Conservation (phyloP, 164 flowering plant species). For the Piper betle region DNA sequence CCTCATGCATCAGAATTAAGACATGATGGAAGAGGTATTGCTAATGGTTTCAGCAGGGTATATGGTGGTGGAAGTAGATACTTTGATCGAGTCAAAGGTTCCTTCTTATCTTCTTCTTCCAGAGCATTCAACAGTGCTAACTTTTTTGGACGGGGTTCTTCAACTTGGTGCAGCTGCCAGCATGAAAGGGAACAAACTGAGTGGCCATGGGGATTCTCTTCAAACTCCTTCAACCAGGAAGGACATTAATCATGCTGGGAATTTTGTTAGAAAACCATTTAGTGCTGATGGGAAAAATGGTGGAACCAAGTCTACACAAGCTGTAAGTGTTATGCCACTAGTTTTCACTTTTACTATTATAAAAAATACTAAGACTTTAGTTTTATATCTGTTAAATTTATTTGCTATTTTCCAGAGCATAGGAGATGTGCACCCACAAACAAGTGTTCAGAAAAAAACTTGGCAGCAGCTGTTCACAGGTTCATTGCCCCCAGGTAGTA, state of each 20-base stretch:
- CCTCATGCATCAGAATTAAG: constrained; percentile 28
- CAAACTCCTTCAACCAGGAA: constrained; percentile 31
- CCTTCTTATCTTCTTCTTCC: constrained; percentile 67
- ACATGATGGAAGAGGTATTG: constrained; percentile 27
- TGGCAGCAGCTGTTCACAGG: constrained; percentile 92
- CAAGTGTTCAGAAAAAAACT: constrained; percentile 50
- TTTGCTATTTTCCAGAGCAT: constrained; percentile 24
- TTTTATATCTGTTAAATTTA: neutral
- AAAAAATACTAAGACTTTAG: too few relatives aligned
- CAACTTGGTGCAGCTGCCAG: constrained; percentile 20
- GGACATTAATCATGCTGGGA: constrained; percentile 35
- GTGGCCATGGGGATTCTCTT: constrained; percentile 6
- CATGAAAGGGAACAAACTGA: constrained; percentile 28
- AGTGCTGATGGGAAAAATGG: constrained; percentile 44
- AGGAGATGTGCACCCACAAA: constrained; percentile 28
- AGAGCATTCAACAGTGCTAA: constrained; percentile 61
- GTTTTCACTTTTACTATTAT: neutral
- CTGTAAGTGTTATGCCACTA: constrained; percentile 36
- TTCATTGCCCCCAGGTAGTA: constrained; percentile 31
- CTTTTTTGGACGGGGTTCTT: constrained; percentile 53
- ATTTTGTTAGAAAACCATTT: constrained; percentile 20
- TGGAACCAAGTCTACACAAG: constrained; percentile 9
- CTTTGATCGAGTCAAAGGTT: constrained; percentile 72
- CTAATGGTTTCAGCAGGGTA: constrained; percentile 32
- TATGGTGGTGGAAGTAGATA: constrained; percentile 48